A percentile compares a stretch with the other conserved stretches of the same genome.
Evolutionary conservation across 208 protist genomes (phyloP).

Genomic region (Leishmania tarentolae): DNA sequence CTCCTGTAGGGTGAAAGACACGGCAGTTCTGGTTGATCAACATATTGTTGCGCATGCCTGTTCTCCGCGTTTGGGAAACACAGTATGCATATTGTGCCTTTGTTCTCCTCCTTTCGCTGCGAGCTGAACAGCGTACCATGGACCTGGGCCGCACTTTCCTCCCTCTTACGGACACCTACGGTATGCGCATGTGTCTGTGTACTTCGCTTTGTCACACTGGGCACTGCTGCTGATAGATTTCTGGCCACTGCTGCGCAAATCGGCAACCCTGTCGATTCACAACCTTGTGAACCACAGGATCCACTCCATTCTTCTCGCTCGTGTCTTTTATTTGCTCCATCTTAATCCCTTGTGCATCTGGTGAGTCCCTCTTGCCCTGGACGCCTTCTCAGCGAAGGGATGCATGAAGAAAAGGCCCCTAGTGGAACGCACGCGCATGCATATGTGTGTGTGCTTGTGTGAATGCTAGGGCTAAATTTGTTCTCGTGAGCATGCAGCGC

Average conservation of each 20-base stretch:
- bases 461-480: neutral
- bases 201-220: neutral
- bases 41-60: neutral
- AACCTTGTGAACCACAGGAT: too few species aligned
- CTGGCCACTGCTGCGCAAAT: neutral
- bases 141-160: neutral
- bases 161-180: neutral
- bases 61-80: neutral
- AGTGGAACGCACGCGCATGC: neutral
- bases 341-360: neutral
- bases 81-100: neutral
- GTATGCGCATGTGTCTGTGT: neutral
- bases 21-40: neutral
- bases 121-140: neutral
- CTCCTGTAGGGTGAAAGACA: neutral
- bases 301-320: neutral
- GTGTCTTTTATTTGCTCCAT: neutral
- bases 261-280: too few species aligned
- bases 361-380: neutral
- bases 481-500: neutral
- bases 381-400: constrained; percentile 4
- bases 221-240: neutral
- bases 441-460: neutral
- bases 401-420: too few species aligned
- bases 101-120: neutral